Evolutionary conservation across 164 flowering plant genomes (phyloP).

Genomic region (Warburgia ugandensis): DNA sequence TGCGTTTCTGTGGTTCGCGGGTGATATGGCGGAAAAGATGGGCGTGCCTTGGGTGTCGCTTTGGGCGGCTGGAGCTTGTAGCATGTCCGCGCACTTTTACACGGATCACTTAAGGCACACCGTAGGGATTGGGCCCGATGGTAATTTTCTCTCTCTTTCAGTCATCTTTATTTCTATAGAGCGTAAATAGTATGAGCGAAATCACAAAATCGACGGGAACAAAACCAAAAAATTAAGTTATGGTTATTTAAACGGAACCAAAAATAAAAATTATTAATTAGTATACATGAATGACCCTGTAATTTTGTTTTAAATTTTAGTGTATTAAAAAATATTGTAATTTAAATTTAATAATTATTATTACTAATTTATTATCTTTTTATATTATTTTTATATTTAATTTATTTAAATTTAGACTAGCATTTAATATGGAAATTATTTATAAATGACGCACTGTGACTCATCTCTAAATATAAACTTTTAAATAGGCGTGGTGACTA

Average conservation of each 20-base stretch:
- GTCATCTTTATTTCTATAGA: neutral
- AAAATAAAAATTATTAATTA: neutral
- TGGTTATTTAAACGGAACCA: neutral
- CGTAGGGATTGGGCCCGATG: slow-evolving; percentile 6
- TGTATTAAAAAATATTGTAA: neutral
- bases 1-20: slow-evolving; percentile 32
- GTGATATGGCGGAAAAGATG: slow-evolving; percentile 31
- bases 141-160: neutral
- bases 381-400: too few species aligned
- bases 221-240: too few species aligned
- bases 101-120: slow-evolving; percentile 22
- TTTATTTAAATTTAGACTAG: too few species aligned
- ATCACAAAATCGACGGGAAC: too few species aligned
- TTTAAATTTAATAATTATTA: neutral
- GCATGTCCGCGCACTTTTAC: slow-evolving; percentile 21
- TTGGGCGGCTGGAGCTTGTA: slow-evolving; percentile 28
- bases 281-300: neutral
- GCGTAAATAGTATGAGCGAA: too few species aligned
- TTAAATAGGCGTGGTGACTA: too few species aligned
- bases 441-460: too few species aligned
- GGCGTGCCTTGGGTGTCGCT: slow-evolving; percentile 38
- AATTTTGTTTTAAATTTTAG: neutral
- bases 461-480: too few species aligned
- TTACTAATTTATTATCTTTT: too few species aligned
- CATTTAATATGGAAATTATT: too few species aligned